Evolutionary conservation across 352 stramenopile genomes (phyloP), one percentile per base, ranked within the genome.

Genomic region (Pythium folliculosum): DNA sequence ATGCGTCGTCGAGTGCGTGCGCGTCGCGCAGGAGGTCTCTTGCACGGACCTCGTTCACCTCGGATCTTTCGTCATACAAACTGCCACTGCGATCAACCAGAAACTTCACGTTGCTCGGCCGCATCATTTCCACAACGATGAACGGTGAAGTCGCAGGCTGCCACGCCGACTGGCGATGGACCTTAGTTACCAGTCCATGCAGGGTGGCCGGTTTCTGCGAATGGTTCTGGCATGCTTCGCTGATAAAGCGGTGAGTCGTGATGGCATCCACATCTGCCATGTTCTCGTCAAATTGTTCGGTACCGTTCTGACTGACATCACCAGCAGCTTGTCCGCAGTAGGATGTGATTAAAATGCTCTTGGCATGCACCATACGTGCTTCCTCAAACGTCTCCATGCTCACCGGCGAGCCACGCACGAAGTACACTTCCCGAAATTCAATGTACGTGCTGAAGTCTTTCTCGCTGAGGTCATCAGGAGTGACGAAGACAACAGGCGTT

Each of bases 201-300:
- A 66, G 63, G 54, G 27, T 48, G 3, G 21, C 3, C 19, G 49
- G 57, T 45, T 58, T 58, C 25, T 77, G 65, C 16, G 53, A 40
- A 48, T 80, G 62, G 43, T 80, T 83, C 44, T 90, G 80, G 48
- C 84, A 82, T 0, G 81, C 79, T 70, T 93, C 81, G n/a, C 76
- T 88, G 37, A 91, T 90, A 48, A 90, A 91, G 3, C 80, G 80
- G 47, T 93, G 82, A 0, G 84, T 87, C 1, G 82, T 93, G 61
- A 93, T 93, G 0, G 82, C 83, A 23, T 93, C 82, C 5, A 90
- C 81, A 30, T 91, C 82, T 1, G 80, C 80, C 80, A 91, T 91
- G 55, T 93, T 88, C 50, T 91, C 82, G 51, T 91, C 82, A 55
- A 77, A 73, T 1, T 72, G 72, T 49, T 81, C 81, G 2, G 69